Evolutionary conservation across 345 rosid genomes (phyloP).

Genomic region (Excoecaria agallocha): DNA sequence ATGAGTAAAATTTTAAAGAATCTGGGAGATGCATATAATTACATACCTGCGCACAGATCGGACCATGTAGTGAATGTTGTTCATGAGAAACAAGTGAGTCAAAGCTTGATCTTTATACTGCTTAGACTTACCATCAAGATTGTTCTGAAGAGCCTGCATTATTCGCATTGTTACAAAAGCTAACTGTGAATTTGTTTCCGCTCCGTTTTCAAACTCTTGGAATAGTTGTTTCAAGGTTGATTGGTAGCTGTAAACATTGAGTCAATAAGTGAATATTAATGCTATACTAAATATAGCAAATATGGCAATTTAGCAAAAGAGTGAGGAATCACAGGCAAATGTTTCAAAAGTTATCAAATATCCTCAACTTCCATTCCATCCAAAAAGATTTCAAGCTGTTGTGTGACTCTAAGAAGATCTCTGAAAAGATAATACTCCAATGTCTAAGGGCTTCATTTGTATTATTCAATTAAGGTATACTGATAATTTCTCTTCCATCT

Average conservation of each 20-base stretch:
- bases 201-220: slow-evolving; percentile 76
- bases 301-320: background rate
- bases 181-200: slow-evolving; percentile 63
- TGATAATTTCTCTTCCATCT: background rate
- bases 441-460: background rate
- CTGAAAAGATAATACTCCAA: background rate
- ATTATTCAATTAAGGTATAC: no score
- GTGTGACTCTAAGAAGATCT: background rate
- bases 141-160: slow-evolving; percentile 99
- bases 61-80: slow-evolving; percentile 98
- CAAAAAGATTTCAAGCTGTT: background rate
- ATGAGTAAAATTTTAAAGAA: background rate
- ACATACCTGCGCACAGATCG: slow-evolving; percentile 96
- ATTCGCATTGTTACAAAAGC: slow-evolving; percentile 88
- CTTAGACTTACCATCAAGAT: slow-evolving; percentile 92
- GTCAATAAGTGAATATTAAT: background rate
- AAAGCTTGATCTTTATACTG: slow-evolving; percentile 89
- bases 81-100: slow-evolving; percentile 94
- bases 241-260: slow-evolving; percentile 67
- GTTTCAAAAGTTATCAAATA: background rate
- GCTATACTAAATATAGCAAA: background rate
- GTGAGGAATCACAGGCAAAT: background rate
- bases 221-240: slow-evolving; percentile 95
- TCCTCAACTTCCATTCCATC: background rate
- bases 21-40: slow-evolving; percentile 12